These are phyloP conservation scores for Xylaria arbuscula DNA, from an alignment of 2,329 filamentous ascomycete species.

Conservation along the genomic window DNA sequence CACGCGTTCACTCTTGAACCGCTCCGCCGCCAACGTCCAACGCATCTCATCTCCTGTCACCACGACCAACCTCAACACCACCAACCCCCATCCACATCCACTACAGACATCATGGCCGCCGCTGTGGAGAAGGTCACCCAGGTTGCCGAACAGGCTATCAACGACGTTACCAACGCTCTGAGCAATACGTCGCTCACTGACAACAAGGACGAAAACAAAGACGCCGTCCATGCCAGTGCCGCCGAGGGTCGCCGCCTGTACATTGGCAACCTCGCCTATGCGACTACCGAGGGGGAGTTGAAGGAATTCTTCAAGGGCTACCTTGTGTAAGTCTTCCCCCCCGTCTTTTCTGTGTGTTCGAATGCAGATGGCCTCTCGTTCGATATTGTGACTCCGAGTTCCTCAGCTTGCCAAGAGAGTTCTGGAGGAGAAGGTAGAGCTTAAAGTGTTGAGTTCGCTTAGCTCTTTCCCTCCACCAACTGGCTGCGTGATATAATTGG, in stretches of 20 bases:
- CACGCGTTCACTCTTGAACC: slow-evolving; percentile 72
- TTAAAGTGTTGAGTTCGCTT: neutral
- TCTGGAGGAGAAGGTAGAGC: neutral
- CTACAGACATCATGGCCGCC: slow-evolving; percentile 82
- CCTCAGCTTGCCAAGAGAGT: neutral
- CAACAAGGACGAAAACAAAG: slow-evolving; percentile 70
- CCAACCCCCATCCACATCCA: slow-evolving; percentile 50
- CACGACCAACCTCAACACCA: slow-evolving; percentile 46
- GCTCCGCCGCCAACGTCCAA: slow-evolving; percentile 51
- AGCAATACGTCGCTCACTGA: slow-evolving; percentile 76
- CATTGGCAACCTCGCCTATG: slow-evolving; percentile 99
- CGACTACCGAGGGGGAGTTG: slow-evolving; percentile 99
- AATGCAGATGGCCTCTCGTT: neutral
- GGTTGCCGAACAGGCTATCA: slow-evolving; percentile 71
- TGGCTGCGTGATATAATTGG: neutral
- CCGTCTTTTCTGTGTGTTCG: neutral
- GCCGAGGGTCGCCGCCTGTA: slow-evolving; percentile 99
- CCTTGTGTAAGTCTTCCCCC: slow-evolving; percentile 83
- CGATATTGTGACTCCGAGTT: neutral
- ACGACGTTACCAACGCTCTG: slow-evolving; percentile 80
- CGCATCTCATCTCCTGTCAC: slow-evolving; percentile 41
- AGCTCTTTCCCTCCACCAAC: neutral
- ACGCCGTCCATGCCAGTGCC: slow-evolving; percentile 95
- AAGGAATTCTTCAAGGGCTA: slow-evolving; percentile 99
- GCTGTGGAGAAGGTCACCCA: slow-evolving; percentile 75